Percentiles rank a stretch among this genome's conserved stretches.
Conservation (phyloP, 1,139 yeast genomes). For the Blastobotrys serpentis region DNA sequence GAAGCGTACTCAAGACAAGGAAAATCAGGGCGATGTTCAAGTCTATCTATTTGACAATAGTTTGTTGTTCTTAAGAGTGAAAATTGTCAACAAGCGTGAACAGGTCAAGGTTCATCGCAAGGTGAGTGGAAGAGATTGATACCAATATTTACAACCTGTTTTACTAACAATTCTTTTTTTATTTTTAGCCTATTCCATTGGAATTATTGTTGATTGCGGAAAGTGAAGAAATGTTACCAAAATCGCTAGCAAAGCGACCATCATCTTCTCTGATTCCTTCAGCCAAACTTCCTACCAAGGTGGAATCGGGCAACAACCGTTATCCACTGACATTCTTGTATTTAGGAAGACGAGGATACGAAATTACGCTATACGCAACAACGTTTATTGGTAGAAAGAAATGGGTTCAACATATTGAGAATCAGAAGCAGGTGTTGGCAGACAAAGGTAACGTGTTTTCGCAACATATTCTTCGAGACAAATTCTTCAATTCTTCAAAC, state of each 20-base stretch:
- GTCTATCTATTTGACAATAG: constrained; percentile 89
- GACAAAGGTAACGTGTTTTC: constrained; percentile 79
- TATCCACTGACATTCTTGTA: constrained; percentile 55
- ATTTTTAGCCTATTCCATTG: constrained; percentile 67
- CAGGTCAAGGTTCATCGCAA: constrained; percentile 88
- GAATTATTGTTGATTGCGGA: constrained; percentile 76
- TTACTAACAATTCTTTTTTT: constrained; percentile 14
- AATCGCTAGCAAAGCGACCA: constrained; percentile 46
- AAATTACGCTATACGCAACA: constrained; percentile 62
- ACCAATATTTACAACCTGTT: too few species aligned
- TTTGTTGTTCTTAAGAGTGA: constrained; percentile 78
- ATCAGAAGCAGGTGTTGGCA: constrained; percentile 73
- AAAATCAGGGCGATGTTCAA: constrained; percentile 66
- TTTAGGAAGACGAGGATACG: constrained; percentile 64
- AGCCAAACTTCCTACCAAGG: constrained; percentile 27
- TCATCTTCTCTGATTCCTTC: constrained; percentile 33
- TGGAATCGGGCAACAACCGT: constrained; percentile 31
- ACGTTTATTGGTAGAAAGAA: constrained; percentile 74
- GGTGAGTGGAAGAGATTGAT: constrained; percentile 14
- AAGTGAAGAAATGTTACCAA: constrained; percentile 68
- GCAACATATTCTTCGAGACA: constrained; percentile 63
- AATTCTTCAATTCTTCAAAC: constrained; percentile 66
- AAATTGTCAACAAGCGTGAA: constrained; percentile 85
- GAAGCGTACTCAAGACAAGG: constrained; percentile 76
- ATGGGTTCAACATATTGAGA: constrained; percentile 72